Evolutionary conservation across 208 protist genomes (phyloP).

Genomic region (Leishmania tarentolae): DNA sequence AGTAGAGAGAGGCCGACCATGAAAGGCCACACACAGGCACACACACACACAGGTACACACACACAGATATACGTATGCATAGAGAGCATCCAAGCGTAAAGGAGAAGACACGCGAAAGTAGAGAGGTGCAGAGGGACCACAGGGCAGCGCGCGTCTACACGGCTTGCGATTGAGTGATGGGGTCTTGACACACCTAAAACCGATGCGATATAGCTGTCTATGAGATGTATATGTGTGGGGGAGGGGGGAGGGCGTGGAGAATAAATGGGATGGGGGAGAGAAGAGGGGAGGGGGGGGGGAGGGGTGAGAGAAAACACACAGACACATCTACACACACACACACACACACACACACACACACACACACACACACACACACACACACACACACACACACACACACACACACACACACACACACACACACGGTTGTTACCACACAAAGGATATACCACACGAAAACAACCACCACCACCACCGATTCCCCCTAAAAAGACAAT

Average conservation of each 20-base stretch:
- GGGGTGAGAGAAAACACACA: too few species aligned
- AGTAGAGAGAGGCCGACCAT: neutral
- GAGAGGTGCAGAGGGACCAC: too few species aligned
- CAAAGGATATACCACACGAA: too few species aligned
- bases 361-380: too few species aligned
- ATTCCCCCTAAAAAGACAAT: too few species aligned
- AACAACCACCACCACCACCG: too few species aligned
- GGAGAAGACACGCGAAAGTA: neutral
- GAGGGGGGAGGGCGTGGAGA: too few species aligned
- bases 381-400: too few species aligned
- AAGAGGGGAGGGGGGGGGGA: neutral
- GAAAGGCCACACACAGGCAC: neutral
- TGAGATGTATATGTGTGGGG: neutral
- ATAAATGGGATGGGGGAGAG: neutral
- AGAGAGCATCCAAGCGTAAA: neutral
- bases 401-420: too few species aligned
- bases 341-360: too few species aligned
- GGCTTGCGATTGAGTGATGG: neutral
- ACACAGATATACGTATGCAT: neutral
- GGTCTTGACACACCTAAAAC: neutral
- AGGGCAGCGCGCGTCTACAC: neutral
- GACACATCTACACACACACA: too few species aligned
- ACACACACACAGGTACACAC: conserved; percentile 5
- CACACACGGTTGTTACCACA: too few species aligned
- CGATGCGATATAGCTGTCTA: neutral